Evolutionary conservation across 148 eudicot genomes (phyloP).

Genomic region (Amaranthus palmeri): DNA sequence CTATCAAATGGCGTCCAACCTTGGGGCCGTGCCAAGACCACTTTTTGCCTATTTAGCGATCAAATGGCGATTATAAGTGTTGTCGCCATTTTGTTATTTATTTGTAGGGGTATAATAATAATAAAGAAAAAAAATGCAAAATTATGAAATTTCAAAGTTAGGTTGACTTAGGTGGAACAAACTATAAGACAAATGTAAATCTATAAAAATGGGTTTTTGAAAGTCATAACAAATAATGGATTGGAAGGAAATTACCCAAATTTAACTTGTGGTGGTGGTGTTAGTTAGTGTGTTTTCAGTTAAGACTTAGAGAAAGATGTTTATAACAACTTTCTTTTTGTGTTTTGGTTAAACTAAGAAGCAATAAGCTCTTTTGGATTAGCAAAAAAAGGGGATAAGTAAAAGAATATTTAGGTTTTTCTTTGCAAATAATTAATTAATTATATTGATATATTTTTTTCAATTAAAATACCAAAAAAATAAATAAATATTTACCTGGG

Average conservation of each 20-base stretch:
- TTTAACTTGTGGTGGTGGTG: slow-evolving; percentile 7
- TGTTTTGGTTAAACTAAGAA: slow-evolving; percentile 13
- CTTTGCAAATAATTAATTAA: too few species aligned
- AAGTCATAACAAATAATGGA: slow-evolving; percentile 42
- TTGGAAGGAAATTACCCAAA: background rate
- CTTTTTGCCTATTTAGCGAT: too few species aligned
- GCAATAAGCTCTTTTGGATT: background rate
- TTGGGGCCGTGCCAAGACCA: too few species aligned
- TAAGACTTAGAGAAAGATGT: slow-evolving; percentile 18
- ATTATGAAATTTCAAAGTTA: slow-evolving; percentile 42
- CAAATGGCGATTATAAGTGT: too few species aligned
- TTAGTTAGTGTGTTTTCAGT: slow-evolving; percentile 17
- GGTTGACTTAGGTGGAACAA: slow-evolving; percentile 82
- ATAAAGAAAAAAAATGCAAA: background rate
- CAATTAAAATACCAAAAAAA: background rate
- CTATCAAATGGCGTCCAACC: too few species aligned
- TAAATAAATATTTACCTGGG: slow-evolving; percentile 50
- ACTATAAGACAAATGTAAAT: slow-evolving; percentile 16
- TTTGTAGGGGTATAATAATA: too few species aligned
- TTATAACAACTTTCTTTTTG: background rate
- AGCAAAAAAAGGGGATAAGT: background rate
- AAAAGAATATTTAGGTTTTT: background rate
- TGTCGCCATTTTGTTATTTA: too few species aligned
- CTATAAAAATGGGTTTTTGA: background rate
- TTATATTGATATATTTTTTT: background rate